Conservation (phyloP, 768 basidiomycete genomes). For the Macrocybe gigantea region DNA sequence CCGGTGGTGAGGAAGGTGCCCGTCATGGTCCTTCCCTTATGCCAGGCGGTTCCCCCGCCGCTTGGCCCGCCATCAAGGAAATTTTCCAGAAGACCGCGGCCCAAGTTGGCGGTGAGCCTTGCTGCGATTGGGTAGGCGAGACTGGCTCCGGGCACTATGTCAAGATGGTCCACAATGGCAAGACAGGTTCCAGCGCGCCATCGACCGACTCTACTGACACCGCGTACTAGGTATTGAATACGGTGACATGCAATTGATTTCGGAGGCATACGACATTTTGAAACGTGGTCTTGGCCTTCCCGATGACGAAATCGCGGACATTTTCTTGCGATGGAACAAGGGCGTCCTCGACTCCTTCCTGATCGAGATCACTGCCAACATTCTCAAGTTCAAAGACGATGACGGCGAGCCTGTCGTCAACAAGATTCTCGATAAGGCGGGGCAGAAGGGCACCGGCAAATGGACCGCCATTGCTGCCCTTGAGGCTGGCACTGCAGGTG, state of each 20-base stretch:
- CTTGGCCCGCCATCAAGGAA: slow-evolving; percentile 95
- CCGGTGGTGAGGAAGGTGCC: slow-evolving; percentile 98
- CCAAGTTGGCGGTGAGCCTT: slow-evolving; percentile 90
- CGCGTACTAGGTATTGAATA: slow-evolving; percentile 85
- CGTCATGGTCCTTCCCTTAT: slow-evolving; percentile 96
- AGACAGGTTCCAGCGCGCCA: slow-evolving; percentile 13
- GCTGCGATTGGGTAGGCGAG: slow-evolving; percentile 99
- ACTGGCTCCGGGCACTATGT: slow-evolving; percentile 96
- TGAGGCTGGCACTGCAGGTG: slow-evolving; percentile 84
- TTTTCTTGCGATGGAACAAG: slow-evolving; percentile 95
- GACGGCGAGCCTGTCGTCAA: slow-evolving; percentile 87
- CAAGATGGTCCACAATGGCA: slow-evolving; percentile 99
- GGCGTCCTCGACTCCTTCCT: slow-evolving; percentile 99
- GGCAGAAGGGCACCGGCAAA: slow-evolving; percentile 99
- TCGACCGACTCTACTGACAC: slow-evolving; percentile 7
- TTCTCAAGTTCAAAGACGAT: slow-evolving; percentile 94
- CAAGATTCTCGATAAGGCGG: slow-evolving; percentile 95
- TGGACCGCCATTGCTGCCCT: slow-evolving; percentile 98
- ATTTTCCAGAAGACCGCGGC: slow-evolving; percentile 99
- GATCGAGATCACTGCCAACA: slow-evolving; percentile 96
- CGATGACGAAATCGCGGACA: slow-evolving; percentile 89
- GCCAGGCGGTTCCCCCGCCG: slow-evolving; percentile 93
- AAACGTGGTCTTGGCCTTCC: slow-evolving; percentile 87
- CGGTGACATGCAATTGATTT: slow-evolving; percentile 99
- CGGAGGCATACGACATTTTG: slow-evolving; percentile 98